Base-by-base conservation (phyloP, 805 yeast species). In the Yarrowia sp. region DNA sequence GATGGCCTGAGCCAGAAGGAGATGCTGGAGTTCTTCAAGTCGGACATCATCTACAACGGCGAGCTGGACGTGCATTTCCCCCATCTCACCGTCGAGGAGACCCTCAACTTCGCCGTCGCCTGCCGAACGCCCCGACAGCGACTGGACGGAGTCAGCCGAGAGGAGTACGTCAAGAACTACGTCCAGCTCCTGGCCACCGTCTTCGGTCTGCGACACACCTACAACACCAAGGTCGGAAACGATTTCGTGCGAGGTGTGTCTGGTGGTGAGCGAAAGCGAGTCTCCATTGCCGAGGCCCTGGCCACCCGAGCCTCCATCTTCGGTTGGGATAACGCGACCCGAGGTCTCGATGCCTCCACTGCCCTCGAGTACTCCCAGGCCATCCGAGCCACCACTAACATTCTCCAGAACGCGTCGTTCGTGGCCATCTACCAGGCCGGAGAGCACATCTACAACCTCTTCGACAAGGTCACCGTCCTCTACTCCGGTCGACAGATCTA, bases 231-330 rank as follows among this genome's bases (percentile, higher is more conserved):
- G 65, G 87, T 84, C 33, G 88, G 88, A 64, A 79, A 79, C 68
- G 87, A 83, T 64, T 76, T 80, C 39, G 79, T 86, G 29, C 80
- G 89, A 71, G 88, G 90, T 76, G 88, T 86, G 39, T 85, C 93
- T 58, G 93, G 96, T 69, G 94, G 96, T 78, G 94, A 88, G 75
- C 78, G 96, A 66, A 87, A 88, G 74, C 82, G 96, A 76, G 93
- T 88, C 2, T 86, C 93, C 10, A 84, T 88, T 68, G 90, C 91
- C 10, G 96, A 88, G 74, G 88, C 88, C 1, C 75, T 86, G 47
- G 80, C 87, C 49, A 78, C 85, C 55, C 83, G 85, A 27, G 86
- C 90, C 29, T 76, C 81, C 53, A 77, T 86, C 56, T 85, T 81
- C 65, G 83, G 88, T 73, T 86, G 88, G 84, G 92, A 88, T 76